Base-by-base conservation (phyloP, 2,329 filamentous ascomycete species). In the Graphilbum fragrans region DNA sequence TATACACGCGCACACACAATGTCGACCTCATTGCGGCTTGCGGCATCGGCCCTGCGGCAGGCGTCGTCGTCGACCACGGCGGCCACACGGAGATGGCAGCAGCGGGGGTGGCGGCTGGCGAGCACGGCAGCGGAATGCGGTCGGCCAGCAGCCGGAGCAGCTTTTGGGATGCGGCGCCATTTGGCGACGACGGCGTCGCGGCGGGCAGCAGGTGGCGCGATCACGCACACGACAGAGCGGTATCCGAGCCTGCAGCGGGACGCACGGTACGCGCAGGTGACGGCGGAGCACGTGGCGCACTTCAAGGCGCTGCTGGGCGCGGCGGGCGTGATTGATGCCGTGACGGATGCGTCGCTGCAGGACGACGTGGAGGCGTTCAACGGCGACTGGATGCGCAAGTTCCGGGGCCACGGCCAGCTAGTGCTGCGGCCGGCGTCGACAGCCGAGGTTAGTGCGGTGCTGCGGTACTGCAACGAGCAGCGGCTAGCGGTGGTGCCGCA, bases 331-430 rank as follows among this genome's bases (percentile, higher is more conserved):
- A 76, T 96, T 46, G 88, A 95, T 57, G 86, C 86, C 39, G 72
- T 94, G 41, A 85, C 78, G 4, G 62, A 76, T 50, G 77, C 88
- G 60, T 78, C 64, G 23, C 58, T 78, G 14, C 65, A 70, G 3
- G 83, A 85, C 53, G 92, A 96, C 57, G 72, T 96, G 49, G 86
- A 92, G 58, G 75, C 84, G 8, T 98, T 87, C 72, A 98, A 98
- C 63, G 78, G 80, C 57, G 92, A 98, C 65, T 98, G 93, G 92
- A 95, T 98, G 88, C 81, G 85, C 62, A 98, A 98, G 65, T 98
- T 94, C 67, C 80, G 85, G 46, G 93, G 92, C 23, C 87, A 95
- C 62, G 79, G 85, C 46, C 78, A 80, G 55, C 67, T 98, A 21
- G 87, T 96, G 5, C 66, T 98, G 47, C 93, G 87, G 64, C 92